phyloP scores from a whole-genome alignment of 768 basidiomycete genomes.

The Podaxis pistillaris region DNA sequence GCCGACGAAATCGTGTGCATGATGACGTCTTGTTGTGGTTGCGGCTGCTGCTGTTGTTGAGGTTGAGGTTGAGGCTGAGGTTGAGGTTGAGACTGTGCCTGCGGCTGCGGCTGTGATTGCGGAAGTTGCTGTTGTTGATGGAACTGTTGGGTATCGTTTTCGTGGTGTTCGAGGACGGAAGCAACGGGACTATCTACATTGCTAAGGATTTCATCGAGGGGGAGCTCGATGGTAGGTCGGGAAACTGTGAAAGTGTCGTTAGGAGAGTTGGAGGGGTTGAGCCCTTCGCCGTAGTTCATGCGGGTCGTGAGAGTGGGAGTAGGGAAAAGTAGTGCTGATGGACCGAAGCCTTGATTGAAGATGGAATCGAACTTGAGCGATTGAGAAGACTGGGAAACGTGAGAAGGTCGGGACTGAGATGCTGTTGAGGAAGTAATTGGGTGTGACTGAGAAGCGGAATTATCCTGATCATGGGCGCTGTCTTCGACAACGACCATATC shows the following conservation, averaged over 20 bases:
- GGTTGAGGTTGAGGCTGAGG: conserved; percentile 16
- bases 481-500: conserved; percentile 26
- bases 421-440: conserved; percentile 18
- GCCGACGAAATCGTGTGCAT: conserved; percentile 23
- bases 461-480: conserved; percentile 34
- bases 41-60: conserved; percentile 24
- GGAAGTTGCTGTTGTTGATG: not conserved
- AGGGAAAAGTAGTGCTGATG: conserved; percentile 69
- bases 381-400: conserved; percentile 17
- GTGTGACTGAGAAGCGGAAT: conserved; percentile 23
- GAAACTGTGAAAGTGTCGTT: conserved; percentile 59
- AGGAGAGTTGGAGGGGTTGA: conserved; percentile 41
- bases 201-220: conserved; percentile 78
- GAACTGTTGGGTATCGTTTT: not conserved
- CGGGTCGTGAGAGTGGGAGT: conserved; percentile 64
- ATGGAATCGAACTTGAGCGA: conserved; percentile 70
- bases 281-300: conserved; percentile 79
- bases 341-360: conserved; percentile 75
- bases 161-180: conserved; percentile 20
- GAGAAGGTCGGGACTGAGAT: conserved; percentile 2
- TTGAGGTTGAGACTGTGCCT: conserved; percentile 19
- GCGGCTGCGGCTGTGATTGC: conserved; percentile 10
- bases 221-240: conserved; percentile 82
- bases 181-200: conserved; percentile 36
- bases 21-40: conserved; percentile 26